Evolutionary conservation across 2,329 filamentous ascomycete genomes (phyloP), one percentile per base, ranked within the genome.

Genomic region (Arthroderma uncinatum): DNA sequence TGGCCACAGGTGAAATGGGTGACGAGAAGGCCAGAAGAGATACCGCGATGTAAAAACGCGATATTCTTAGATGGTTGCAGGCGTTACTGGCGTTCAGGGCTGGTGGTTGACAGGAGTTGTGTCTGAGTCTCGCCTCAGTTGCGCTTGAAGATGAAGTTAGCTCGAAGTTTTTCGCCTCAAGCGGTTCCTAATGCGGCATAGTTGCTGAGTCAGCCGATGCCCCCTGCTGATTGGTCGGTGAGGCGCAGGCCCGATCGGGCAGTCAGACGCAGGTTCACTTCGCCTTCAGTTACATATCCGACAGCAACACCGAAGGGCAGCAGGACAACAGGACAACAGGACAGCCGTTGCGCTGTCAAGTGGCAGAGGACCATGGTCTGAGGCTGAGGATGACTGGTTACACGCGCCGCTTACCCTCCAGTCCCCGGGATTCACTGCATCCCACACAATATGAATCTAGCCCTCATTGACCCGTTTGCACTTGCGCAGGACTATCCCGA

Each of bases 401-500:
- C 40, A 23, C 40, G 40, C 21, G 40, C 21, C 12, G 40, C 40
- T 47, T 28, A 47, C 40, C 21, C 28, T 30, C 28, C 28, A 30
- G 28, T 30, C 28, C 28, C 40, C 10, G 40, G 40, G 40, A 47
- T 42, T 42, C 19, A 42, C 39, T 42, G 39, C 39, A 21, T 33
- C 47, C 25, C 47, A 8, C 44, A 55, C 53, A 68, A 62, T 62
- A 87, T 88, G 85, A 87, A 87, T 77, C 75, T 87, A 62, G 82
- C 84, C 55, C 78, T 89, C 42, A 78, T 84, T 61, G 85, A 89
- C 68, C 85, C 85, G 23, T 86, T 86, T 66, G 79, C 85, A 62
- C 78, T 87, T 60, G 83, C 82, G 25, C 82, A 85, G 73, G 91
- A 96, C 74, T 95, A 93, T 70, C 91, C 92, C 56, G 91, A 96